These are phyloP conservation scores for Stygiomarasmius scandens DNA, from an alignment of 1,284 basidiomycete species.

Conservation along the genomic window DNA sequence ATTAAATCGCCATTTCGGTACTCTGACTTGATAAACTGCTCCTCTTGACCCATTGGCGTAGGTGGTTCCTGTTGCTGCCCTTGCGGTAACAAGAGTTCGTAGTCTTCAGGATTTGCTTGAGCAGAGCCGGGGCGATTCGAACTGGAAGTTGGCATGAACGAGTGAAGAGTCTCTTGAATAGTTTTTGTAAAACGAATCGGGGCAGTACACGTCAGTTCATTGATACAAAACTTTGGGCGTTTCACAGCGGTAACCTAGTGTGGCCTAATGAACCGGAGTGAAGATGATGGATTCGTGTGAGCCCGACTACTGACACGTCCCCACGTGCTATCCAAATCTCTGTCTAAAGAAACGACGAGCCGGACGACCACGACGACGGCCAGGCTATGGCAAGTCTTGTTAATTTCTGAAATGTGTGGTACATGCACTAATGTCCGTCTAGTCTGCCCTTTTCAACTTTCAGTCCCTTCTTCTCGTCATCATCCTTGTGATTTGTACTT, in stretches of 20 bases:
- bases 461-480: constrained; percentile 93
- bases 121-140: not conserved
- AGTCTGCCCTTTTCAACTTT: constrained; percentile 91
- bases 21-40: constrained; percentile 39
- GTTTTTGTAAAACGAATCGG: not conserved
- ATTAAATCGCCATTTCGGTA: constrained; percentile 41
- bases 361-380: not conserved
- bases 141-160: not conserved
- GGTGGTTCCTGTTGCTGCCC: constrained; percentile 18
- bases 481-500: constrained; percentile 93
- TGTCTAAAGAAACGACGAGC: not conserved
- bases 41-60: constrained; percentile 35
- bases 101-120: constrained; percentile 15
- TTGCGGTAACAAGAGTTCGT: constrained; percentile 30
- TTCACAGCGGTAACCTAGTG: not conserved
- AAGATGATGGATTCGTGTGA: not conserved
- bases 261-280: not conserved
- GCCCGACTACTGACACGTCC: not conserved
- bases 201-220: not conserved
- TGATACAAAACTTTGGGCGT: too few relatives aligned
- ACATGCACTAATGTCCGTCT: not conserved
- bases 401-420: not conserved
- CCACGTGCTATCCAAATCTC: not conserved
- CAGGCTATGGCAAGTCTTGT: not conserved
- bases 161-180: not conserved